Conservation (phyloP, 202 grass and related monocot species). For the Setaria viridis region DNA sequence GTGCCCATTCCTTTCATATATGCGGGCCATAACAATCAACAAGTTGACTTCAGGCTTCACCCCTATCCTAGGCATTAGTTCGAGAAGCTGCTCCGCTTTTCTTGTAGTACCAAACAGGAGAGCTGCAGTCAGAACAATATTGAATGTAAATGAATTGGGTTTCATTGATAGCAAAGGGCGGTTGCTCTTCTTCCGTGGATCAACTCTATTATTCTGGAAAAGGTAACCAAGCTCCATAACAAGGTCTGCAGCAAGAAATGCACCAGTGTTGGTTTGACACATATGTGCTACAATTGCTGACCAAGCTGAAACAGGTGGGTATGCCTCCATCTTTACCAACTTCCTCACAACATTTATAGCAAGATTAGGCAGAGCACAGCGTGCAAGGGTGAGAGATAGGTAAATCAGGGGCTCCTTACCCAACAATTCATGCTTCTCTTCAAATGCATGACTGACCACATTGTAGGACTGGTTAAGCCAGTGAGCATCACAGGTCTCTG, state of each 20-base stretch:
- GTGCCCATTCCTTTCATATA: constrained; percentile 89
- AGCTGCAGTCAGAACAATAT: constrained; percentile 70
- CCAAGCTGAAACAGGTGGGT: constrained; percentile 72
- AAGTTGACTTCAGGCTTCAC: constrained; percentile 69
- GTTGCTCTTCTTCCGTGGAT: constrained; percentile 78
- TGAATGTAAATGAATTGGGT: constrained; percentile 72
- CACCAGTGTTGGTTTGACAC: constrained; percentile 69
- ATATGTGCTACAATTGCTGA: constrained; percentile 73
- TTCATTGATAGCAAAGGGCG: constrained; percentile 72
- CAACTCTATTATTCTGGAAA: constrained; percentile 80
- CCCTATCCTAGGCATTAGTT: constrained; percentile 74
- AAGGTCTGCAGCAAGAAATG: constrained; percentile 74
- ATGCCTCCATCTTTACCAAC: constrained; percentile 78
- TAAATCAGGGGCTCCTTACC: constrained; percentile 81
- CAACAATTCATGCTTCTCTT: constrained; percentile 58
- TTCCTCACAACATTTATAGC: constrained; percentile 83
- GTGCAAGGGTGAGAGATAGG: constrained; percentile 70
- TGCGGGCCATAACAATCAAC: constrained; percentile 74
- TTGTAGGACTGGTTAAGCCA: constrained; percentile 75
- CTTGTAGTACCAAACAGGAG: constrained; percentile 75
- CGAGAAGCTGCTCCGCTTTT: constrained; percentile 85
- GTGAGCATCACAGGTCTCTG: constrained; percentile 60
- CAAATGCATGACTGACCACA: constrained; percentile 59
- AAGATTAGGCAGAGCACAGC: constrained; percentile 57
- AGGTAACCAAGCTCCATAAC: constrained; percentile 83